Evolutionary conservation across 345 rosid genomes (phyloP).

Genomic region (Chamaenerion angustifolium): DNA sequence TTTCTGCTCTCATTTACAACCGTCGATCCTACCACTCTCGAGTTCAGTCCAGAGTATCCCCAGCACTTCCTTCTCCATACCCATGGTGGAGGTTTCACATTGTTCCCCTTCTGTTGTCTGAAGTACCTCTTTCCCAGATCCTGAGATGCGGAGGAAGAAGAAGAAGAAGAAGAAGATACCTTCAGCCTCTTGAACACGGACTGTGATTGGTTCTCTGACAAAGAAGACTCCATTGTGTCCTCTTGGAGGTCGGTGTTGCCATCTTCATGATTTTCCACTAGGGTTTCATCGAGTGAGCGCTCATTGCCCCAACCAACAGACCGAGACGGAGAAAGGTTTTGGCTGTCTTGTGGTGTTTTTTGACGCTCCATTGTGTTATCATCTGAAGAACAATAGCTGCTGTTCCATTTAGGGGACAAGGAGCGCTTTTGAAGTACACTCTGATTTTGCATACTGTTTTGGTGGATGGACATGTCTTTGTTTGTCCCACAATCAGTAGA

Average conservation of each 20-base stretch:
- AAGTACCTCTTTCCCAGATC: constrained; percentile 71
- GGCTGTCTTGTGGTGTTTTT: too few relatives aligned
- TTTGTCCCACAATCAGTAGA: constrained; percentile 11
- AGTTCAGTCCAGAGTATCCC: constrained; percentile 26
- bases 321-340: too few relatives aligned
- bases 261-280: constrained; percentile 11
- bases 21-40: constrained; percentile 17
- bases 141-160: constrained; percentile 9
- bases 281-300: neutral
- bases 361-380: too few relatives aligned
- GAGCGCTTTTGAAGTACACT: too few relatives aligned
- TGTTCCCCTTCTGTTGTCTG: constrained; percentile 61
- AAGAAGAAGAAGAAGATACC: constrained; percentile 9
- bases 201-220: constrained; percentile 16
- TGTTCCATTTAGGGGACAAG: too few relatives aligned
- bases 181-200: constrained; percentile 28
- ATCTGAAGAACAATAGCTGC: too few relatives aligned
- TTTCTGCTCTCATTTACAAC: too few relatives aligned
- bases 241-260: constrained; percentile 19
- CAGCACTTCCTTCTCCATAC: constrained; percentile 21
- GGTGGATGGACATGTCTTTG: neutral
- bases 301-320: too few relatives aligned
- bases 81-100: constrained; percentile 39
- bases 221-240: constrained; percentile 19
- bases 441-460: too few relatives aligned